Conservation (phyloP, 2,329 filamentous ascomycete genomes). For the Nemania diffusa region DNA sequence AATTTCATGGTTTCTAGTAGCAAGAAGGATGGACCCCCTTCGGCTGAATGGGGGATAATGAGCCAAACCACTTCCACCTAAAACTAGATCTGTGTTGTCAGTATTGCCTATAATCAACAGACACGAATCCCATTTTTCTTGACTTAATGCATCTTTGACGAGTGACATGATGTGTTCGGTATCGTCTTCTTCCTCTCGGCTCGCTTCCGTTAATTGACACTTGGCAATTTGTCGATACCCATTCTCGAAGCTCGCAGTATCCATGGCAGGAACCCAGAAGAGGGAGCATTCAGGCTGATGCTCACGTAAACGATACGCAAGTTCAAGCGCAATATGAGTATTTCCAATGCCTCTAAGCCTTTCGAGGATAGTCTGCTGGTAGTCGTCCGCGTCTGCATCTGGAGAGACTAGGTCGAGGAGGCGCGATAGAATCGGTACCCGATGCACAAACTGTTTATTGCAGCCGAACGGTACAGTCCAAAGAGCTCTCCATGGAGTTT, state of each 20-base stretch:
- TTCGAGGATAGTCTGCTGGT: too few relatives aligned
- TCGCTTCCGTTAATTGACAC: conserved; percentile 70
- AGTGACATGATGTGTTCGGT: neutral
- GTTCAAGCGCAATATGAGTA: too few relatives aligned
- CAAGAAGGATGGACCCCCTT: neutral
- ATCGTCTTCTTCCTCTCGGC: neutral
- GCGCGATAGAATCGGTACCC: neutral
- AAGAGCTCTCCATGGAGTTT: conserved; percentile 3
- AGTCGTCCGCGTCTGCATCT: too few relatives aligned
- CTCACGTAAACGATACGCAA: neutral
- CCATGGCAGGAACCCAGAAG: conserved; percentile 7
- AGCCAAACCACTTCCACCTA: neutral
- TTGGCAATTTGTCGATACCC: conserved; percentile 46
- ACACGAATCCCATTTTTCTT: neutral
- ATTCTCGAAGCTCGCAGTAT: conserved; percentile 4
- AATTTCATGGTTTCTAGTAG: neutral
- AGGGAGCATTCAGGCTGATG: conserved; percentile 7
- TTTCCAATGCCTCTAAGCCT: too few relatives aligned
- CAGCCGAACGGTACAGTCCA: conserved; percentile 3
- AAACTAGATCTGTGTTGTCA: neutral
- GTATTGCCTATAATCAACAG: conserved; percentile 3
- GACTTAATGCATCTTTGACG: conserved; percentile 41
- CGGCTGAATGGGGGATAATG: neutral
- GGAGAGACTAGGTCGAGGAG: conserved; percentile 1
- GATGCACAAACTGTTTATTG: neutral